Percentiles rank a stretch among this genome's conserved stretches.
Conservation (phyloP, 1,284 basidiomycete species). For the Thecaphora frezii region DNA sequence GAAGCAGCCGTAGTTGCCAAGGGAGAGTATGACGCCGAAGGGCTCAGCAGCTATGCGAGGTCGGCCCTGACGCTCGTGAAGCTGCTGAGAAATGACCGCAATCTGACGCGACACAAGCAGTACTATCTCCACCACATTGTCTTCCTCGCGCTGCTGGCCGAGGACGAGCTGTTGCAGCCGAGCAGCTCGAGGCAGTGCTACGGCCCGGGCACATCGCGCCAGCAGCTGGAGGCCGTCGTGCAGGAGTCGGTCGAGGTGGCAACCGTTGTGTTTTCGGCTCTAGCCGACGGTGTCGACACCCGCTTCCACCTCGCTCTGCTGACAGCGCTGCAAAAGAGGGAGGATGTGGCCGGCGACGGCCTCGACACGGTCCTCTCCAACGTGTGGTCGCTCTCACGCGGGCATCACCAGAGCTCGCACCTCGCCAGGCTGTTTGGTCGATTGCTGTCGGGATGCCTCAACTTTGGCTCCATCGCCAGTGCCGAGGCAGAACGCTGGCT, state of each 20-base stretch:
- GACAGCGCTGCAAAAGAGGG: conserved; percentile 16
- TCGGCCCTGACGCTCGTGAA: background rate
- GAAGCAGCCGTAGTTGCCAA: background rate
- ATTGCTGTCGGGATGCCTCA: conserved; percentile 44
- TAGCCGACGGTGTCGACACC: conserved; percentile 19
- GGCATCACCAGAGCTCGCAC: conserved; percentile 13
- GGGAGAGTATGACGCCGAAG: background rate
- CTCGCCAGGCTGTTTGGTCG: conserved; percentile 46
- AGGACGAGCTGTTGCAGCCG: conserved; percentile 63
- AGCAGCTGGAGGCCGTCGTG: conserved; percentile 7
- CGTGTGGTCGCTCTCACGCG: conserved; percentile 18
- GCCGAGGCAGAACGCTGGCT: conserved; percentile 48
- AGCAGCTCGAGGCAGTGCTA: conserved; percentile 32
- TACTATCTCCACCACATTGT: conserved; percentile 64
- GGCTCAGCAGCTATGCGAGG: background rate
- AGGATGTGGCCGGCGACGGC: conserved; percentile 14
- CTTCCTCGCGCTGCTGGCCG: conserved; percentile 54
- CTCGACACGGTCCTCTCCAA: conserved; percentile 21
- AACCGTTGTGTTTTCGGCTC: conserved; percentile 29
- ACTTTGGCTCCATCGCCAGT: conserved; percentile 40
- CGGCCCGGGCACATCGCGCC: conserved; percentile 1
- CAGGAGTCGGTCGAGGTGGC: conserved; percentile 27
- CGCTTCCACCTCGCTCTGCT: conserved; percentile 39
- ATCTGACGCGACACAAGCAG: conserved; percentile 66
- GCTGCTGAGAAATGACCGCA: conserved; percentile 63